phyloP scores from a whole-genome alignment of 2,329 filamentous ascomycete genomes.

The Dactylellina drechsleri region DNA sequence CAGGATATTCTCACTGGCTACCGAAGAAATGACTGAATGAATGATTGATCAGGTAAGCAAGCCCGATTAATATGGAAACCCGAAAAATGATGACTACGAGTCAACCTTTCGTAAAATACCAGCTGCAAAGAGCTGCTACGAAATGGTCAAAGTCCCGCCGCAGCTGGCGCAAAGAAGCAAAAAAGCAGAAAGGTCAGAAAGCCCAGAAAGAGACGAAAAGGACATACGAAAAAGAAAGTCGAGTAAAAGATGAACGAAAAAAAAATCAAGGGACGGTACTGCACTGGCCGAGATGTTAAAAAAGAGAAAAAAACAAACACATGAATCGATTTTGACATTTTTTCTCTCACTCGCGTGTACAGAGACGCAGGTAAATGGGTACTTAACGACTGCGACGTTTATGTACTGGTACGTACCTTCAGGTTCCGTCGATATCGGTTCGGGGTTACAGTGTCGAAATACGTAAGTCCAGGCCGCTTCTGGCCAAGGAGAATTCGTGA shows the following conservation, averaged over 20 bases:
- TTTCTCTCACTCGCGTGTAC: constrained; percentile 45
- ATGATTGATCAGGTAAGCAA: constrained; percentile 52
- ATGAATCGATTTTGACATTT: constrained; percentile 42
- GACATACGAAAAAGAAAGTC: constrained; percentile 11
- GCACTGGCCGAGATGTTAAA: background rate
- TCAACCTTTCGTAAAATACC: constrained; percentile 9
- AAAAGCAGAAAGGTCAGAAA: constrained; percentile 27
- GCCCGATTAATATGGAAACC: constrained; percentile 49
- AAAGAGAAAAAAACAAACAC: constrained; percentile 7
- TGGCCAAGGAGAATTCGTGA: constrained; percentile 54
- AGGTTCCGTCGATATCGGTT: constrained; percentile 26
- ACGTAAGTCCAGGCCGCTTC: constrained; percentile 55
- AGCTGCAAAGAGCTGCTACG: background rate
- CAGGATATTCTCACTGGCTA: constrained; percentile 26
- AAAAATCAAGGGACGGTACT: constrained; percentile 5
- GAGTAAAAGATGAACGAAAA: constrained; percentile 20
- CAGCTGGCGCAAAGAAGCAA: constrained; percentile 17
- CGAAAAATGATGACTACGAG: constrained; percentile 35
- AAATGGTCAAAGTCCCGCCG: background rate
- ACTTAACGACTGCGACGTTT: constrained; percentile 19
- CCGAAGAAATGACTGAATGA: no score
- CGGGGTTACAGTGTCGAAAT: constrained; percentile 55
- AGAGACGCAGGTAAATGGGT: constrained; percentile 15
- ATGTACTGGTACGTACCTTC: constrained; percentile 53
- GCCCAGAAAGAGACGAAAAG: background rate